These are phyloP conservation scores for Cornus kousa DNA, from an alignment of 148 eudicot genomes.

Conservation along the genomic window DNA sequence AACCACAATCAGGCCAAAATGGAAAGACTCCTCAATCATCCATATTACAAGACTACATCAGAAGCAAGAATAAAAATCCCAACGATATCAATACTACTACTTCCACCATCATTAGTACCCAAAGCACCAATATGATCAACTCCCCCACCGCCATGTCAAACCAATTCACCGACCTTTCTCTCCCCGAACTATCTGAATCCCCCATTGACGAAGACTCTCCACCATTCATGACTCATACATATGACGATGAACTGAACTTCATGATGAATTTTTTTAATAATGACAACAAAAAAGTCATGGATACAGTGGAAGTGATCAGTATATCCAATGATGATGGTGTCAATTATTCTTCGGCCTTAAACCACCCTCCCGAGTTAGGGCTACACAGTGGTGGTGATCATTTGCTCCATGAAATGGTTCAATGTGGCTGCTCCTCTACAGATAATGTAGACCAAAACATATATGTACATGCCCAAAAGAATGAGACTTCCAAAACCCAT, in stretches of 20 bases:
- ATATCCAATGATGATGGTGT: background rate
- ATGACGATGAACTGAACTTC: slow-evolving; percentile 50
- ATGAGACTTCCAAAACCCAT: slow-evolving; percentile 8
- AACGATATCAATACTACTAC: background rate
- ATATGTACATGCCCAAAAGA: background rate
- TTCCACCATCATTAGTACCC: background rate
- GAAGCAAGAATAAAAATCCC: slow-evolving; percentile 19
- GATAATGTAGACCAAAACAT: background rate
- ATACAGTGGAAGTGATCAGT: background rate
- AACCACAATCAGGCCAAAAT: slow-evolving; percentile 11
- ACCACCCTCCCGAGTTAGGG: background rate
- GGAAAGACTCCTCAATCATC: slow-evolving; percentile 29
- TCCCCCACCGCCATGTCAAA: slow-evolving; percentile 15
- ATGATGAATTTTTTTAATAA: slow-evolving; percentile 37
- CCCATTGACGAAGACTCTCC: slow-evolving; percentile 28
- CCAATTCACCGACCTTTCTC: background rate
- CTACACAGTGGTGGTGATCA: background rate
- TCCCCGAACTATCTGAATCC: slow-evolving; percentile 18
- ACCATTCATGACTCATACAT: slow-evolving; percentile 18
- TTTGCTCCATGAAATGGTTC: background rate
- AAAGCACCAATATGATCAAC: slow-evolving; percentile 15
- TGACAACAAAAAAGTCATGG: slow-evolving; percentile 8
- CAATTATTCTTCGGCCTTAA: background rate
- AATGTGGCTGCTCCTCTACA: background rate
- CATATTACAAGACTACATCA: slow-evolving; percentile 59